Conservation (phyloP, 2,329 filamentous ascomycete species). For the Metarhizium humberi region DNA sequence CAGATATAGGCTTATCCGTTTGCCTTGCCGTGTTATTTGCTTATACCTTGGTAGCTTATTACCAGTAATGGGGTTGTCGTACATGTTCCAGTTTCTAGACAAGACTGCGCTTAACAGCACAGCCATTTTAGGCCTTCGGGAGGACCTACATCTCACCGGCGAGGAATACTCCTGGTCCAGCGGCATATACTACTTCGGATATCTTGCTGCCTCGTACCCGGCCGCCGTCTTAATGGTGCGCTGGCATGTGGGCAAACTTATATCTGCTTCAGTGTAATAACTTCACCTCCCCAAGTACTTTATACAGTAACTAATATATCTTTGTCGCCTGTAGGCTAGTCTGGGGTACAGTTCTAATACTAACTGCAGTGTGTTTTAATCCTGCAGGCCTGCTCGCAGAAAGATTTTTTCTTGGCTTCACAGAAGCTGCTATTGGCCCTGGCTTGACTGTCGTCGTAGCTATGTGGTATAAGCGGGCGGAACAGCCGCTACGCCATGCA, state of each 20-base stretch:
- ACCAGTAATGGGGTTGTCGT: not conserved
- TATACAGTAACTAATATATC: no score
- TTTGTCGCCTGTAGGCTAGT: conserved; percentile 7
- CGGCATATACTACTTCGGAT: conserved; percentile 42
- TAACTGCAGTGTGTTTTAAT: conserved; percentile 28
- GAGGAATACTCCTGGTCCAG: conserved; percentile 41
- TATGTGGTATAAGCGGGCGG: conserved; percentile 23
- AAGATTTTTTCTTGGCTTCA: conserved; percentile 21
- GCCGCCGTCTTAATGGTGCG: conserved; percentile 14
- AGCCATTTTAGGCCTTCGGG: conserved; percentile 36
- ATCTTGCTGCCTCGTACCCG: conserved; percentile 24
- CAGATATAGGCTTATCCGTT: not conserved
- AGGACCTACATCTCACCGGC: conserved; percentile 34
- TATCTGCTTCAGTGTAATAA: conserved; percentile 10
- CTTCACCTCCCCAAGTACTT: no score
- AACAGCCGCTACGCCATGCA: conserved; percentile 17
- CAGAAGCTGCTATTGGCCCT: conserved; percentile 19
- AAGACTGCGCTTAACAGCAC: conserved; percentile 10
- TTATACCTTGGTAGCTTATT: not conserved
- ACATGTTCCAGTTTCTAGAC: not conserved
- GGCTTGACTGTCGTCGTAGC: conserved; percentile 17
- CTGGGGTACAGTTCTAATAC: conserved; percentile 30
- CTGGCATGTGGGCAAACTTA: conserved; percentile 15
- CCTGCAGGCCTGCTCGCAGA: conserved; percentile 16
- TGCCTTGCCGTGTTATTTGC: not conserved